A percentile compares a stretch with the other conserved stretches of the same genome.
Conservation (phyloP, 2,329 filamentous ascomycete genomes). For the Ploettnerulaceae sp. region DNA sequence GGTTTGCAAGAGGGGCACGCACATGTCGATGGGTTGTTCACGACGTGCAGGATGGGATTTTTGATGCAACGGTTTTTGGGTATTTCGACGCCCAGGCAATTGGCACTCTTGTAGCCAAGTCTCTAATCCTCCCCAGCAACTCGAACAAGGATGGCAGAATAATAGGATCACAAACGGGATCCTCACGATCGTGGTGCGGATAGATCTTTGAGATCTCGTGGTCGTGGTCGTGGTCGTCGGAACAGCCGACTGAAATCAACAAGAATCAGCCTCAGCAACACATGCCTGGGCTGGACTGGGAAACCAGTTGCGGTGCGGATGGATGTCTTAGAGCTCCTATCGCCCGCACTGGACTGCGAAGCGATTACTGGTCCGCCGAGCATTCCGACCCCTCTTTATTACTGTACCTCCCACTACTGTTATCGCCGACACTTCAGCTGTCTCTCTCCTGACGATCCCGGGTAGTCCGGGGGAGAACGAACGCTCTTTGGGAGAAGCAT, state of each 20-base stretch:
- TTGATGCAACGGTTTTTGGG: background rate
- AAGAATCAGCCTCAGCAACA: conserved; percentile 22
- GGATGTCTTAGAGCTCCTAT: background rate
- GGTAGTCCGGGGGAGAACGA: background rate
- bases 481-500: background rate
- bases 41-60: no score
- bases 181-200: background rate
- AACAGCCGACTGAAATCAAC: no score
- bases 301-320: background rate
- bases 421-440: no score
- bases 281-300: conserved; percentile 12
- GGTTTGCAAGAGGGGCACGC: background rate
- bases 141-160: background rate
- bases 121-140: background rate
- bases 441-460: background rate
- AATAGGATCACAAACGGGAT: conserved; percentile 1
- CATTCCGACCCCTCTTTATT: conserved; percentile 9
- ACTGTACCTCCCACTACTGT: background rate
- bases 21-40: no score
- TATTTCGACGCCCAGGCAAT: background rate
- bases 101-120: background rate
- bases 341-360: background rate
- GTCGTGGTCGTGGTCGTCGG: conserved; percentile 5
- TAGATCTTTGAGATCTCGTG: background rate
- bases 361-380: conserved; percentile 7